Base-by-base conservation (phyloP, 148 eudicot genomes). In the Rhododendron henanense region DNA sequence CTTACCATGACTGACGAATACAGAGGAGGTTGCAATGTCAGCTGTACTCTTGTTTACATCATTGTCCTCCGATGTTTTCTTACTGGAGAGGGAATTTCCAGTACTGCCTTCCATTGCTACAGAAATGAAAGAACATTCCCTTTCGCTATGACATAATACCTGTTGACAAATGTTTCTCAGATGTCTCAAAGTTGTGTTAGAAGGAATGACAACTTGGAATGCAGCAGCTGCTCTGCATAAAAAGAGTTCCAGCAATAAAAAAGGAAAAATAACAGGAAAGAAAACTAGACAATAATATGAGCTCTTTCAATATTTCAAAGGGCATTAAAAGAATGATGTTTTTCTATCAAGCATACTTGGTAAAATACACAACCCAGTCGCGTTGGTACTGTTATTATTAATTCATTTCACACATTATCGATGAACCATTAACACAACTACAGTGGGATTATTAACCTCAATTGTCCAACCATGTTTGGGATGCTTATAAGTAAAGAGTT, bases 1-100 rank as follows among this genome's bases (percentile, higher is more conserved):
- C n/a, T 75, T 81, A 85, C 89, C 89, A 73, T 88, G 87, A 61
- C 84, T 88, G 63, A 88, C 84, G 45, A 83, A 86, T 11, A 71
- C 86, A 50, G 84, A 18, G 39, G 88, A 1, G 39, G 83, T 86
- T 51, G 53, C 59, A 69, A 73, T 84, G 31, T 83, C 83, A 11
- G 83, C 81, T 86, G 39, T 78, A 2, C 55, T 77, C 82, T 23
- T 79, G 81, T 84, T 85, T 37, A 65, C 37, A 51, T 86, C 88
- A 78, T 44, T 79, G 16, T 35, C 83, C 61, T 83, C 88, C 6
- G 41, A 86, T 55, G 88, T 48, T 65, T 71, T 88, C 84, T 86
- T 85, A 65, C 31, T 48, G 79, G 84, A 84, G 48, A 48, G 37
- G 84, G 63, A 83, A 86, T 57, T 86, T 88, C 76, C 81, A 84